Percentiles rank a stretch among this genome's conserved stretches.
These are phyloP conservation scores for Castanea crenata DNA, from an alignment of 306 rosid genomes.

Conservation along the genomic window DNA sequence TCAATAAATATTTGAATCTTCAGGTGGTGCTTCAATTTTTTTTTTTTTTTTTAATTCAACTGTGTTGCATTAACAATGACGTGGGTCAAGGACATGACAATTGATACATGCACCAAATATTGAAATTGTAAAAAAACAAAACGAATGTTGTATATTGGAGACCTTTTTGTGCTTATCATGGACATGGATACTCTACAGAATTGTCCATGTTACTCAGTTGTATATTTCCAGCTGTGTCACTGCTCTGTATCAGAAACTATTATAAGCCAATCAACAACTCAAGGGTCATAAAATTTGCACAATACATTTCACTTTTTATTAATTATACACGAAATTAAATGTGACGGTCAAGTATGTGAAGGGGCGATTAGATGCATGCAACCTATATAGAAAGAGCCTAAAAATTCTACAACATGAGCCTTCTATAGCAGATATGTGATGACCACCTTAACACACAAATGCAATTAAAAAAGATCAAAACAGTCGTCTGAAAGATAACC, in stretches of 20 bases:
- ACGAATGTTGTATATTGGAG: not conserved
- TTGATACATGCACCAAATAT: not conserved
- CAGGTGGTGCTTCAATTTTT: not conserved
- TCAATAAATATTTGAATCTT: not conserved
- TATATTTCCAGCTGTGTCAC: not conserved
- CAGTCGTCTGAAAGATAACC: slow-evolving; percentile 40
- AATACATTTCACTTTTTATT: not conserved
- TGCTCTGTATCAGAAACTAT: not conserved
- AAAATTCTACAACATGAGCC: not conserved
- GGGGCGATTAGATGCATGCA: not conserved
- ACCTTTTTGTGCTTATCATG: not conserved
- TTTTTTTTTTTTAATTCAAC: not conserved
- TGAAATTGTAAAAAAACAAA: not conserved
- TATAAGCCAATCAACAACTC: not conserved
- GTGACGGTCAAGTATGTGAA: not conserved
- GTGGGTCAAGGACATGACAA: not conserved
- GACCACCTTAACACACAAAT: not conserved
- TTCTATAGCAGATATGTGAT: not conserved
- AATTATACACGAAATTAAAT: not conserved
- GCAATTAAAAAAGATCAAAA: slow-evolving; percentile 12
- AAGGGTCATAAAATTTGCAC: not conserved
- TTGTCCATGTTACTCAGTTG: not conserved
- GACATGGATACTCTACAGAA: not conserved
- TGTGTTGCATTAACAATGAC: not conserved
- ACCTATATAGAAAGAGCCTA: not conserved